phyloP scores from a whole-genome alignment of 1,284 basidiomycete species.

The Pisolithus thermaeus region DNA sequence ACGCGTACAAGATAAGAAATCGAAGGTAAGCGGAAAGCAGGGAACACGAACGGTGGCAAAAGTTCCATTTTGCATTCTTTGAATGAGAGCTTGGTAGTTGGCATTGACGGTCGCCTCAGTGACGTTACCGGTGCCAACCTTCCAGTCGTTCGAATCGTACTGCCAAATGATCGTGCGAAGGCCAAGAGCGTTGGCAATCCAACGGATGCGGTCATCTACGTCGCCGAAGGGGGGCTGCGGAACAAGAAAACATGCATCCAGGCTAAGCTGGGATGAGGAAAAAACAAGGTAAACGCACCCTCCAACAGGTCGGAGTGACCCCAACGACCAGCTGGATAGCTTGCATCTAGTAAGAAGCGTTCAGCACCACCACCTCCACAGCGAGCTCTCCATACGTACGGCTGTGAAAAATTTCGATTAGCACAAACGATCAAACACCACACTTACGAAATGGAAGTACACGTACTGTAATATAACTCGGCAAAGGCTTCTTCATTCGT shows the following conservation, averaged over 20 bases:
- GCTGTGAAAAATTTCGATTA: conserved; percentile 8
- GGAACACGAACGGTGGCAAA: conserved; percentile 30
- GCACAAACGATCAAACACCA: too few relatives aligned
- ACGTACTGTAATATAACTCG: conserved; percentile 71
- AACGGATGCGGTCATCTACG: conserved; percentile 65
- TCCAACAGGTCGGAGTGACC: conserved; percentile 66
- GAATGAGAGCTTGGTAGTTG: conserved; percentile 38
- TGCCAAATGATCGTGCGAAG: conserved; percentile 59
- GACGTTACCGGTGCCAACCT: conserved; percentile 41
- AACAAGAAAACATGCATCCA: not conserved
- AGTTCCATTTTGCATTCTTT: conserved; percentile 33
- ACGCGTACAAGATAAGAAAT: not conserved
- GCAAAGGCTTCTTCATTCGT: conserved; percentile 72
- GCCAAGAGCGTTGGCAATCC: conserved; percentile 55
- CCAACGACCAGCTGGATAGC: conserved; percentile 49
- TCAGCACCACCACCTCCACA: not conserved
- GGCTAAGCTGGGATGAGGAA: not conserved
- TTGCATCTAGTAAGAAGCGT: conserved; percentile 34
- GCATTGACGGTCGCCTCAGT: conserved; percentile 37
- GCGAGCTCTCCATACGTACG: conserved; percentile 8
- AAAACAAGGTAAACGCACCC: conserved; percentile 31
- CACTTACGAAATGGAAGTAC: not conserved
- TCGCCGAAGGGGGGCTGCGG: conserved; percentile 56
- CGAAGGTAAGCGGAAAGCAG: not conserved
- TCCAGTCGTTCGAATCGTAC: conserved; percentile 71